Conservation (phyloP, 345 rosid genomes). For the Eucalyptus globulus region DNA sequence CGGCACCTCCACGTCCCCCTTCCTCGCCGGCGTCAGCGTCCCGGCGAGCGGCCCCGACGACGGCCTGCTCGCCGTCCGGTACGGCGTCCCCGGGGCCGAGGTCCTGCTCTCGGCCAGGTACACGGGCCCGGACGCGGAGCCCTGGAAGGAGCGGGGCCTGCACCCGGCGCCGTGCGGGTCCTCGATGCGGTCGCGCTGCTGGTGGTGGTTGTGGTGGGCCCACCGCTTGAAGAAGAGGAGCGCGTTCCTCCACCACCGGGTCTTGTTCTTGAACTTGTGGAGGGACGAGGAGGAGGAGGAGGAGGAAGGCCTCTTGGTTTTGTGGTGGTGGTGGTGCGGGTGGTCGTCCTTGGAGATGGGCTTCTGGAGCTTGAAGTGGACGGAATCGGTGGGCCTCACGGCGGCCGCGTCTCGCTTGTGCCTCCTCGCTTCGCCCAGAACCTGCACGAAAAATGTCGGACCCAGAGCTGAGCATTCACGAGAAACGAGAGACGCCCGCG, state of each 20-base stretch:
- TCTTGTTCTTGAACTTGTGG: slow-evolving; percentile 32
- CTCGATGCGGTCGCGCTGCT: not conserved
- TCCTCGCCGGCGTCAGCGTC: slow-evolving; percentile 29
- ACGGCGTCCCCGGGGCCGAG: slow-evolving; percentile 49
- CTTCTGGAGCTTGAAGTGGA: slow-evolving; percentile 82
- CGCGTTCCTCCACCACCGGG: slow-evolving; percentile 78
- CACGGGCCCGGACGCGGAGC: slow-evolving; percentile 54
- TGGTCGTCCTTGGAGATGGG: slow-evolving; percentile 74
- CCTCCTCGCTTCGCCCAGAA: slow-evolving; percentile 70
- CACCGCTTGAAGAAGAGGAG: slow-evolving; percentile 58
- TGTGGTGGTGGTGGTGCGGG: slow-evolving; percentile 13
- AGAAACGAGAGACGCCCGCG: not conserved
- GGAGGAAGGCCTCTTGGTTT: not conserved
- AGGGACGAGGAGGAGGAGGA: not conserved
- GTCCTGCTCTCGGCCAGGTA: slow-evolving; percentile 64
- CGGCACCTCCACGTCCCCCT: slow-evolving; percentile 38
- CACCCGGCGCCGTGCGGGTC: slow-evolving; percentile 32
- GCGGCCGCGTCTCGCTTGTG: slow-evolving; percentile 39
- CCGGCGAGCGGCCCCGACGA: slow-evolving; percentile 73
- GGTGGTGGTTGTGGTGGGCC: not conserved
- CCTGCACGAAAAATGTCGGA: slow-evolving; percentile 8
- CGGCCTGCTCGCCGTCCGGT: slow-evolving; percentile 25
- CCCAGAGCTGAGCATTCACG: not conserved
- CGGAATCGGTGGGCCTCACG: slow-evolving; percentile 17
- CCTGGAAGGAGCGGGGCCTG: slow-evolving; percentile 22